These are phyloP conservation scores for Rhytidiadelphus loreus DNA, from an alignment of 225 moss, liverwort and hornwort species.

Conservation along the genomic window DNA sequence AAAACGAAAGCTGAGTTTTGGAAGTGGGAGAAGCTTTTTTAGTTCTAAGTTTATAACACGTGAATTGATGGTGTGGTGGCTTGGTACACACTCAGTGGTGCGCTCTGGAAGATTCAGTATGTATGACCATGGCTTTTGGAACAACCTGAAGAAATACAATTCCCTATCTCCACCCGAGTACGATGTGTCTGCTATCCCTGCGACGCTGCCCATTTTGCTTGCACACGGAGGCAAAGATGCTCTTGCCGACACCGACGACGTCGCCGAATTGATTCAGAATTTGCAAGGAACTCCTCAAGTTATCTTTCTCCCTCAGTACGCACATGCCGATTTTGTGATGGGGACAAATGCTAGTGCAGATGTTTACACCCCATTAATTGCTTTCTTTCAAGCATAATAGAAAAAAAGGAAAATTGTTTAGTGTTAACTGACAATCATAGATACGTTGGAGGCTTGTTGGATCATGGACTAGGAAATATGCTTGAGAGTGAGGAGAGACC, in stretches of 20 bases:
- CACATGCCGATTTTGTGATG: conserved; percentile 47
- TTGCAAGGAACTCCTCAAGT: conserved; percentile 22
- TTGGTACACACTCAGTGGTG: conserved; percentile 29
- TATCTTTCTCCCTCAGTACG: conserved; percentile 16
- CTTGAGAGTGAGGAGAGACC: too few relatives aligned
- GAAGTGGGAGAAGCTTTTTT: not conserved
- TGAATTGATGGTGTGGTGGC: not conserved
- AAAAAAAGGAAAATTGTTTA: too few relatives aligned
- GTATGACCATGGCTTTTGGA: conserved; percentile 48
- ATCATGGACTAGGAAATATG: not conserved
- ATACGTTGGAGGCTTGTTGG: too few relatives aligned
- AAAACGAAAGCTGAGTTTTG: not conserved
- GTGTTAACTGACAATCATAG: not conserved
- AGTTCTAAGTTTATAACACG: not conserved
- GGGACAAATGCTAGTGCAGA: conserved; percentile 7
- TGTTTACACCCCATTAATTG: conserved; percentile 22
- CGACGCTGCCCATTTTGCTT: conserved; percentile 20
- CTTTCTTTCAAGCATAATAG: conserved; percentile 4
- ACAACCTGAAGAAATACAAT: conserved; percentile 19
- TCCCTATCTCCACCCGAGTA: conserved; percentile 31
- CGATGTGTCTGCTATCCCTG: conserved; percentile 20
- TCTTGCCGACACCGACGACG: conserved; percentile 31
- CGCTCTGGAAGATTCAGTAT: conserved; percentile 31
- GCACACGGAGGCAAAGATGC: conserved; percentile 50
- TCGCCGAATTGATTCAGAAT: not conserved